phyloP scores from a whole-genome alignment of 1,284 basidiomycete species.

The Fomitopsis palustris region DNA sequence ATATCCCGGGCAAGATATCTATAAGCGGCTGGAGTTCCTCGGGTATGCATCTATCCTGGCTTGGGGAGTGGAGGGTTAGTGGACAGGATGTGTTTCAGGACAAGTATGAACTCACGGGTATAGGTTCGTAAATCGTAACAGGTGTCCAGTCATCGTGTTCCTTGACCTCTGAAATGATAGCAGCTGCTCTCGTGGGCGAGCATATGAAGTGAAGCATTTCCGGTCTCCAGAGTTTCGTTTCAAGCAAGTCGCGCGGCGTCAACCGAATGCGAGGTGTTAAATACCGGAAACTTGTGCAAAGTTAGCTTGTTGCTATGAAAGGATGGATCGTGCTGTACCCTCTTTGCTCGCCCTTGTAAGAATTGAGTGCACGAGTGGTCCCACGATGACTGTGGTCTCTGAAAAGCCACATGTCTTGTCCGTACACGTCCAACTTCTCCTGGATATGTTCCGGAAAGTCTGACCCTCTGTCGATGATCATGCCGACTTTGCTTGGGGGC shows the following conservation, averaged over 20 bases:
- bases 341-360: slow-evolving; percentile 71
- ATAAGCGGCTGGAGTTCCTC: slow-evolving; percentile 70
- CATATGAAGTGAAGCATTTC: slow-evolving; percentile 83
- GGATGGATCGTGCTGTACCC: slow-evolving; percentile 41
- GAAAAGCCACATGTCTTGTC: slow-evolving; percentile 79
- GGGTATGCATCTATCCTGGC: slow-evolving; percentile 74
- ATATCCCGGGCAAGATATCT: slow-evolving; percentile 56
- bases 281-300: slow-evolving; percentile 68
- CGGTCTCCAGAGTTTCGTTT: slow-evolving; percentile 52
- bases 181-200: slow-evolving; percentile 67
- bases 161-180: slow-evolving; percentile 64
- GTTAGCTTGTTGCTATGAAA: neutral
- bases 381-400: slow-evolving; percentile 49
- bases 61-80: slow-evolving; percentile 1
- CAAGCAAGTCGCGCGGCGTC: slow-evolving; percentile 63
- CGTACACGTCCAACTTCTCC: slow-evolving; percentile 57
- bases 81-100: neutral
- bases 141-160: slow-evolving; percentile 57
- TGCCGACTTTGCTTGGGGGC: slow-evolving; percentile 58
- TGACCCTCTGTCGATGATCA: slow-evolving; percentile 81
- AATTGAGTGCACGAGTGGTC: slow-evolving; percentile 78
- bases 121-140: slow-evolving; percentile 79
- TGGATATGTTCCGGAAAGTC: slow-evolving; percentile 74
- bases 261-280: slow-evolving; percentile 72
- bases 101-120: slow-evolving; percentile 54